Base-by-base conservation (phyloP, 2,329 filamentous ascomycete species). In the Endothia cerciana region DNA sequence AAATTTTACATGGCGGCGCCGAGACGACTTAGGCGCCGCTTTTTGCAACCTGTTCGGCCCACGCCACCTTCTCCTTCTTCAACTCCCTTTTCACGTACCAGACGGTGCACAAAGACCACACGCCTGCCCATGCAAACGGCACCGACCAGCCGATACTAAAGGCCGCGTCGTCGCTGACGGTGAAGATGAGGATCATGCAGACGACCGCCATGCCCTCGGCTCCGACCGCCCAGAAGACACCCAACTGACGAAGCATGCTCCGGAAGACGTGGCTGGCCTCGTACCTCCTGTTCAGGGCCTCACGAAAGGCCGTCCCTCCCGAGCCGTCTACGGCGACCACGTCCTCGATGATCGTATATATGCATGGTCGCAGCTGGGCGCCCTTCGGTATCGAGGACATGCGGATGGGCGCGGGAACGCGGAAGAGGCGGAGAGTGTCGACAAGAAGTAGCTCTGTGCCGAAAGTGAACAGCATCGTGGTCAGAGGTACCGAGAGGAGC, bases 331-430 rank as follows among this genome's bases (percentile, higher is more conserved):
- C 89, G 4, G 86, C 87, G 17, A 89, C 83, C 30, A 90, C 82
- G 71, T 91, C 89, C 75, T 91, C 89, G 33, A 90, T 85, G 38
- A 91, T 81, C 60, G 88, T 89, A 70, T 89, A 88, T 1, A 85
- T 81, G 2, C 86, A 83, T 0, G 89, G 89, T 3, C 84, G 81
- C 65, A 89, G 84, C 73, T 79, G 77, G 19, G 81, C 81, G 22
- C 87, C 87, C 72, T 87, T 88, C 0, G 81, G 81, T 0, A 87
- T 86, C 1, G 88, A 90, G 62, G 86, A 89, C 68, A 90, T 86
- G 56, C 86, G 84, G 71, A 87, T 89, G 0, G 86, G 87, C 0
- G 87, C 83, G 19, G 74, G 76, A 73, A 74, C 70, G 22, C 72
- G 66, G 30, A 72, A 71, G 3, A 70, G 65, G 57, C 73, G 74